Evolutionary conservation across 495 filamentous ascomycete genomes (phyloP), one percentile per base, ranked within the genome.

Genomic region (Podospora bellae-mahoneyi): DNA sequence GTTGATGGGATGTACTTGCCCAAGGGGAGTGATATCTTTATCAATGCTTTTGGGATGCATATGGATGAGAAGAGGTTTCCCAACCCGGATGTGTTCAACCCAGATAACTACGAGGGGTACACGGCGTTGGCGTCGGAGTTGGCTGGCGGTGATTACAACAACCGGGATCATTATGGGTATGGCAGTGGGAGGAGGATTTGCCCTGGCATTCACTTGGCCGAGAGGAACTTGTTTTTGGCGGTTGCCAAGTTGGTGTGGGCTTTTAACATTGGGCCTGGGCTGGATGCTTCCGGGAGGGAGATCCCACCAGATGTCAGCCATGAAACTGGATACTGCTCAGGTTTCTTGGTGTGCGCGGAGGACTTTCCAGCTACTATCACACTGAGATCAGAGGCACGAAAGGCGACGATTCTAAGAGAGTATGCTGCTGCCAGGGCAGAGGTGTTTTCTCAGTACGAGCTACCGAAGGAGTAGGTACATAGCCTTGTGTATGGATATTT

Each of bases 151-250:
- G 75, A 83, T 53, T 73, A 69, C 20, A 65, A 75, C 28, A 75
- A 76, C 65, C 75, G 79, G 20, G 86, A 86, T 73, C 84, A 85
- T 16, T 86, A 79, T 69, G 82, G 79, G 2, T 80, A 77, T 66
- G 86, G 86, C 2, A 82, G 79, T 53, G 87, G 87, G 0, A 79
- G 87, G 2, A 78, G 87, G 0, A 77, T 86, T 6, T 90, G 88
- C 65, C 82, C 84, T 0, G 87, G 86, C 0, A 83, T 84, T 5
- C 77, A 85, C 60, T 71, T 89, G 0, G 87, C 87, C 0, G 86
- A 88, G 59, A 77, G 78, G 10, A 83, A 78, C 18, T 60, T 89
- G 10, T 88, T 79, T 67, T 15, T 86, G 0, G 78, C 66, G 13
- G 73, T 83, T 5, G 80, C 83, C 0, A 81, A 83, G 66, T 68